phyloP scores from a whole-genome alignment of 208 protist genomes.

The Trypanosomatidae sp. region DNA sequence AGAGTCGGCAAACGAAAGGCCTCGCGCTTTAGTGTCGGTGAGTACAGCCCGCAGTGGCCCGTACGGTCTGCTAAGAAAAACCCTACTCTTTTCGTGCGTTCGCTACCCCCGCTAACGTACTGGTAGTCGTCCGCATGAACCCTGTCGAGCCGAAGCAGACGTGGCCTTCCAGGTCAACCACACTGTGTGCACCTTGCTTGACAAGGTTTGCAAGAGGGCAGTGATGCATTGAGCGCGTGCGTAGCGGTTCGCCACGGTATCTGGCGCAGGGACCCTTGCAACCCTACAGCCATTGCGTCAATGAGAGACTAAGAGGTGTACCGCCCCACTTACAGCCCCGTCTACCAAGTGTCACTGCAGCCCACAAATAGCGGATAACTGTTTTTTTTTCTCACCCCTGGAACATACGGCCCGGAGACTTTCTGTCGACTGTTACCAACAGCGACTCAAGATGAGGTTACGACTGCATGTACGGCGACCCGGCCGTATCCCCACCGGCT shows the following conservation, averaged over 20 bases:
- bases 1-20: constrained; percentile 31
- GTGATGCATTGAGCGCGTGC: constrained; percentile 32
- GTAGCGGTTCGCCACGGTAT: constrained; percentile 29
- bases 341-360: constrained; percentile 37
- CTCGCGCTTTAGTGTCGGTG: constrained; percentile 29
- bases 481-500: constrained; percentile 3
- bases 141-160: constrained; percentile 42
- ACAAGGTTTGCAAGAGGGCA: constrained; percentile 36
- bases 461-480: neutral
- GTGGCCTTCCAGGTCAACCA: constrained; percentile 32
- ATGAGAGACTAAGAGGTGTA: constrained; percentile 4
- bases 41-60: constrained; percentile 27
- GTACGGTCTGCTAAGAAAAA: constrained; percentile 36
- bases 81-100: constrained; percentile 12
- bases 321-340: constrained; percentile 8
- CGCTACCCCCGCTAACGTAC: constrained; percentile 12
- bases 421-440: constrained; percentile 4
- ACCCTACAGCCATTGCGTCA: constrained; percentile 26
- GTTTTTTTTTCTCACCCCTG: constrained; percentile 28
- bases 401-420: constrained; percentile 8
- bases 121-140: constrained; percentile 26
- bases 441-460: neutral
- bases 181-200: constrained; percentile 42
- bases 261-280: constrained; percentile 40
- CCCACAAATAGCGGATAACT: constrained; percentile 22